Conservation (phyloP, 768 basidiomycete species). For the Mycena polygramma region DNA sequence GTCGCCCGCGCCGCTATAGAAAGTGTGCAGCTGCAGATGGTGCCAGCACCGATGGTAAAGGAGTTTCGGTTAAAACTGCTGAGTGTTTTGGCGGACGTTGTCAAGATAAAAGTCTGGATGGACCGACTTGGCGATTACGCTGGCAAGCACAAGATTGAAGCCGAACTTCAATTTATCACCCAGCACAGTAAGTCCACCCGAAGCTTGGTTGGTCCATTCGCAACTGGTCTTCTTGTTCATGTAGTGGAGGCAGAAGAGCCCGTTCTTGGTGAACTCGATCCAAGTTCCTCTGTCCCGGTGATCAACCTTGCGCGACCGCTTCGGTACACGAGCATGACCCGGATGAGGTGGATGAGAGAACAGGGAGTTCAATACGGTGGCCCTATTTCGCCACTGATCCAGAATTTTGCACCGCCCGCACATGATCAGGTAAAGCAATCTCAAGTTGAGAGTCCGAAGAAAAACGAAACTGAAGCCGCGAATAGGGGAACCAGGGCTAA, state of each 20-base stretch:
- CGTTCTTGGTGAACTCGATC: background rate
- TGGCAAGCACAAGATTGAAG: background rate
- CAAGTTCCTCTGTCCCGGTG: background rate
- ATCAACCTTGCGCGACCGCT: slow-evolving; percentile 3
- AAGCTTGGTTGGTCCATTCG: background rate
- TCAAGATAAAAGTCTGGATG: slow-evolving; percentile 25
- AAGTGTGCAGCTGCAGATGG: background rate
- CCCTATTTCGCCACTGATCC: background rate
- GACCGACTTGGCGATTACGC: background rate
- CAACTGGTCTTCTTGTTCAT: background rate
- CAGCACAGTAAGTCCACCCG: slow-evolving; percentile 9
- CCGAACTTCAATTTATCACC: background rate
- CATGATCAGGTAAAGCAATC: too few species aligned
- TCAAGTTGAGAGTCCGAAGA: too few species aligned
- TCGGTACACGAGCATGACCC: slow-evolving; percentile 10
- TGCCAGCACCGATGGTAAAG: background rate
- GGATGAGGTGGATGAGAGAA: slow-evolving; percentile 10
- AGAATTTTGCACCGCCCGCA: too few species aligned
- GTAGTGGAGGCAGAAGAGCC: slow-evolving; percentile 2
- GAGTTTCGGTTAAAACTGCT: background rate
- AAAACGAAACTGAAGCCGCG: too few species aligned
- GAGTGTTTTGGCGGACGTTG: background rate
- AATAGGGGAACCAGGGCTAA: too few species aligned
- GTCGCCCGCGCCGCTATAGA: background rate
- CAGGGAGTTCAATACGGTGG: background rate